phyloP scores from a whole-genome alignment of 306 rosid species.

The Dalbergia oliveri region DNA sequence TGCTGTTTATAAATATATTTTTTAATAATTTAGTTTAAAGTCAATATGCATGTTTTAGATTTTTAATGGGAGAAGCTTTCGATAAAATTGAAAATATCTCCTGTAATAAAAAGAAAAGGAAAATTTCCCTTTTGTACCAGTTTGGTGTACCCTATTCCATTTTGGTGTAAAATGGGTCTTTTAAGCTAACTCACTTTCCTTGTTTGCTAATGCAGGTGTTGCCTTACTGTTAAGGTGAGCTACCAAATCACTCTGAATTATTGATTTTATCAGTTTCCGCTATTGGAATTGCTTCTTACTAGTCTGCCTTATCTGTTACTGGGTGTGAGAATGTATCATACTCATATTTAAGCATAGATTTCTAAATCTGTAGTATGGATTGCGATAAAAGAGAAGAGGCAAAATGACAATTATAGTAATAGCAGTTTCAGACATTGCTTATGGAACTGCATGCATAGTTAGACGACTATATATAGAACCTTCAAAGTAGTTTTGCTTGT shows the following conservation, averaged over 20 bases:
- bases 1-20: not conserved
- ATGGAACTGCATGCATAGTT: not conserved
- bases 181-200: constrained; percentile 35
- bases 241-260: constrained; percentile 26
- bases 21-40: constrained; percentile 19
- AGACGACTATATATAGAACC: not conserved
- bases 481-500: not conserved
- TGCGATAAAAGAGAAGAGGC: not conserved
- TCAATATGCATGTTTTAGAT: not conserved
- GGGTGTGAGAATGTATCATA: not conserved
- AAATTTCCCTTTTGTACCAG: not conserved
- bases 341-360: not conserved
- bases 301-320: constrained; percentile 8
- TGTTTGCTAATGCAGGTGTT: constrained; percentile 79
- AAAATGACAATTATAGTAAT: not conserved
- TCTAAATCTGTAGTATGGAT: not conserved
- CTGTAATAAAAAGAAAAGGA: not conserved
- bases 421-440: not conserved
- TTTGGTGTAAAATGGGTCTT: constrained; percentile 22
- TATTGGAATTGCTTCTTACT: constrained; percentile 17
- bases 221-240: constrained; percentile 95
- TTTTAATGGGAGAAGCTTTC: constrained; percentile 15
- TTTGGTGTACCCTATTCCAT: constrained; percentile 5
- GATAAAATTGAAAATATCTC: constrained; percentile 2
- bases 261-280: constrained; percentile 30